Evolutionary conservation across 768 basidiomycete genomes (phyloP), one percentile per base, ranked within the genome.

Genomic region (Tylopilus sp.): DNA sequence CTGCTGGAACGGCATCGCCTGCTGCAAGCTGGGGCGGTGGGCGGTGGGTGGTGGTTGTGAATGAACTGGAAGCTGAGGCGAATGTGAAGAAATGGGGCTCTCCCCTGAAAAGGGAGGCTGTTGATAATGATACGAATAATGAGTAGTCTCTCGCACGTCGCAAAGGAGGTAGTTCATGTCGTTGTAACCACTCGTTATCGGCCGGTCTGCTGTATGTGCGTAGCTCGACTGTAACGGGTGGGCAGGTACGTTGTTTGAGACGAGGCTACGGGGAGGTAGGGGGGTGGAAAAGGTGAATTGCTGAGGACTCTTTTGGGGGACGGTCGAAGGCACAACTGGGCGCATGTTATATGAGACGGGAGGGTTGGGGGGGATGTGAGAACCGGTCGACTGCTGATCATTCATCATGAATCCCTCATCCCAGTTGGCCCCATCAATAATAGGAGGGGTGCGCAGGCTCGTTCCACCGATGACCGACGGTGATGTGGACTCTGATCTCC

Each of bases 121-220:
- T 11, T 78, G 71, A 65, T 83, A 85, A 49, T 76, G 70, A 70
- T 78, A 79, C 37, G 78, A 78, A 62, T 79, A 78, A 58, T 78
- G 77, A 53, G 71, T 61, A 45, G 73, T 74, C 30, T 80, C 79
- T 51, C 80, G 78, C 47, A 74, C 66, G 54, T 82, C 78, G 38
- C 72, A 72, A 44, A 71, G 59, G 40, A 75, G 56, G 60, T 83
- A 82, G 64, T 64, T 71, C 59, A 77, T 75, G 56, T 70, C 74
- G 53, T 72, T 72, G 60, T 82, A 84, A 28, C 70, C 75, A 48
- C 72, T 72, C 6, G 69, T 70, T 59, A 81, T 68, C 30, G 78
- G 71, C 52, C 83, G 75, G 56, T 86, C 83, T 14, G 76, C 68
- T 13, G 78, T 72, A 40, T 81, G 79, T 6, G 78, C 59, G 57